phyloP scores from a whole-genome alignment of 495 filamentous ascomycete species.

The Immersiella caudata region DNA sequence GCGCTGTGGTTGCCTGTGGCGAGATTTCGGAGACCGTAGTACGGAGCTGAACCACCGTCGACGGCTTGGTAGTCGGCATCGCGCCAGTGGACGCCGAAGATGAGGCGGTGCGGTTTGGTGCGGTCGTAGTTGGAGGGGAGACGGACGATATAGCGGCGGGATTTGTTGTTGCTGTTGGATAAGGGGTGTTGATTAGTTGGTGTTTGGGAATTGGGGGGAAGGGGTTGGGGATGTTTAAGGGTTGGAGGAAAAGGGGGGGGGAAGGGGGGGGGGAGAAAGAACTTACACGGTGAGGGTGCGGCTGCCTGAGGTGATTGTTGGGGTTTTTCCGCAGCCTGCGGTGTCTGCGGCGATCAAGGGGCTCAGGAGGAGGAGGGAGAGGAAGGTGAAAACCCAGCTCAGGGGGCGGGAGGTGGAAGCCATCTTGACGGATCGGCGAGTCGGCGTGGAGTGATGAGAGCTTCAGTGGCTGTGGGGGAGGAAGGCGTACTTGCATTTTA shows the following conservation, averaged over 20 bases:
- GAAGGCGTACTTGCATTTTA: not conserved
- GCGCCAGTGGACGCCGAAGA: slow-evolving; percentile 46
- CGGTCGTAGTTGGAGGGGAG: slow-evolving; percentile 46
- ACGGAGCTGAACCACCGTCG: slow-evolving; percentile 42
- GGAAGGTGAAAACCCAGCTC: slow-evolving; percentile 9
- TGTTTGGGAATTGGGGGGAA: not conserved
- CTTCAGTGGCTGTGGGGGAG: too few species aligned
- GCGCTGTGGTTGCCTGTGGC: slow-evolving; percentile 35
- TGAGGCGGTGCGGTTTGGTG: slow-evolving; percentile 42
- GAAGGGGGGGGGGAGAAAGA: not conserved
- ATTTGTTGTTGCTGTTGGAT: slow-evolving; percentile 20
- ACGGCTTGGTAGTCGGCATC: slow-evolving; percentile 36
- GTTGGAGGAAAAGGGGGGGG: too few species aligned
- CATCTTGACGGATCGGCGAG: slow-evolving; percentile 4
- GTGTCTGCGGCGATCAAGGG: slow-evolving; percentile 14
- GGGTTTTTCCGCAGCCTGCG: slow-evolving; percentile 43
- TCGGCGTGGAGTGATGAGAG: not conserved
- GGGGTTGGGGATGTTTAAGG: not conserved
- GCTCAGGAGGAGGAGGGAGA: slow-evolving; percentile 14
- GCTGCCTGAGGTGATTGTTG: slow-evolving; percentile 36
- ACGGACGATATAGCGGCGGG: slow-evolving; percentile 40
- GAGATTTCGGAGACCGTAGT: slow-evolving; percentile 45
- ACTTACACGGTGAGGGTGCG: slow-evolving; percentile 29
- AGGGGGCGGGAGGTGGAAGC: slow-evolving; percentile 4
- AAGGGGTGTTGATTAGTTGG: not conserved